Base-by-base conservation (phyloP, 257 asterid genomes). In the Apocynum venetum region DNA sequence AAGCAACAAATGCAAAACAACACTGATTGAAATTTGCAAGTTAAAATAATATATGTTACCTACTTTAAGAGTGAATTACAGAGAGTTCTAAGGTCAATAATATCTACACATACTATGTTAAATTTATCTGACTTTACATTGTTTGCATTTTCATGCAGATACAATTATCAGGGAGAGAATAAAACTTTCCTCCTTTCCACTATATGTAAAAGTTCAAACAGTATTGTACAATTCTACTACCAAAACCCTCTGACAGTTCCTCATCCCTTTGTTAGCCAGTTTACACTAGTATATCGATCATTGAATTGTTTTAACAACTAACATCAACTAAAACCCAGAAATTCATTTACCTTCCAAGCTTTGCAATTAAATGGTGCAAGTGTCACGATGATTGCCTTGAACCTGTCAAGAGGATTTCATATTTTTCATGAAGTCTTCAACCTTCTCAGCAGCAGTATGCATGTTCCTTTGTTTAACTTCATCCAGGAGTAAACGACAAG, bases 401-500 rank as follows among this genome's bases (percentile, higher is more conserved):
- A 31, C 63, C 6, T 48, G 14, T 88, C 88, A 83, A 43, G 83
- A 75, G 36, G 91, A 82, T 77, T 90, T 88, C 96, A 89, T 89
- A 75, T 80, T 86, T 86, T 90, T 93, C 87, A 90, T 90, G 79
- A 77, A 87, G 67, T 81, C 88, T 78, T 87, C 91, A 68, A 92
- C 73, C 82, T 53, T 66, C 35, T 80, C 90, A 56, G 89, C 96
- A 79, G 83, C 96, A 78, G 77, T 86, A 85, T 79, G 77, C 97
- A 90, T 90, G 76, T 88, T 83, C 82, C 80, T 89, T 80, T 75
- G 71, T 81, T 75, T 91, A 63, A 89, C 72, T 81, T 86, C 92
- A 57, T 87, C 81, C 84, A 95, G 84, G 74, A 93, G 96, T 77
- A 92, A 78, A 4, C 89, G 79, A 74, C 97, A 95, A 9, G 99